Conservation (phyloP, 1,284 basidiomycete genomes). For the Marasmius sp. region DNA sequence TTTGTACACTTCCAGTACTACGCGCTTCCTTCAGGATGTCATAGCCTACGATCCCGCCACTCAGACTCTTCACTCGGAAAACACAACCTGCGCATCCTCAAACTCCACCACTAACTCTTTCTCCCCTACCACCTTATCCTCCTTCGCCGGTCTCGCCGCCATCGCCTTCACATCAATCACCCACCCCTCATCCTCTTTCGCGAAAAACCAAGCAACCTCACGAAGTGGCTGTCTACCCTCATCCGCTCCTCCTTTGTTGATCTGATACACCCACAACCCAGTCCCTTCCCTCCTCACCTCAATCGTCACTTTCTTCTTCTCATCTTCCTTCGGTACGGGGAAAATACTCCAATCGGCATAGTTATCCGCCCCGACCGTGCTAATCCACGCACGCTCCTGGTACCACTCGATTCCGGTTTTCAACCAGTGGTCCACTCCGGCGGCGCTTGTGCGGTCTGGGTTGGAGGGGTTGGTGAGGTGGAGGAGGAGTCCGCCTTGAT, state of each 20-base stretch:
- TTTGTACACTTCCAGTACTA: too few relatives aligned
- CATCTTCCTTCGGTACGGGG: background rate
- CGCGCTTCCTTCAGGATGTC: too few relatives aligned
- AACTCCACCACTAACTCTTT: slow-evolving; percentile 5
- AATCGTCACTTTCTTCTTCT: background rate
- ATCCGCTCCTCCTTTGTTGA: background rate
- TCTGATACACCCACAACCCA: slow-evolving; percentile 13
- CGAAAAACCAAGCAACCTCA: slow-evolving; percentile 15
- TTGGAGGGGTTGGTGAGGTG: slow-evolving; percentile 7
- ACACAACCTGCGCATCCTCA: background rate
- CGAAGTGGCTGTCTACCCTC: slow-evolving; percentile 8
- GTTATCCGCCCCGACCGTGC: slow-evolving; percentile 5
- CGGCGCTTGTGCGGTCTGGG: background rate
- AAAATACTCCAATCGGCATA: slow-evolving; percentile 14
- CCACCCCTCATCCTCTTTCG: slow-evolving; percentile 13
- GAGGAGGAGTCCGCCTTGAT: slow-evolving; percentile 13
- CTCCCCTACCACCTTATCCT: background rate
- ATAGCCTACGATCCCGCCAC: background rate
- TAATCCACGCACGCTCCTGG: slow-evolving; percentile 5
- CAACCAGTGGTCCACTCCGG: slow-evolving; percentile 5
- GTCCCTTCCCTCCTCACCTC: slow-evolving; percentile 11
- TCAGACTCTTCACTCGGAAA: background rate
- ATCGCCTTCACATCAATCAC: slow-evolving; percentile 5
- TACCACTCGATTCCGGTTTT: slow-evolving; percentile 14
- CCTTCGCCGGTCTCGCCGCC: slow-evolving; percentile 12